These are phyloP conservation scores for Dicorynia guianensis DNA, from an alignment of 306 rosid genomes.

Conservation along the genomic window DNA sequence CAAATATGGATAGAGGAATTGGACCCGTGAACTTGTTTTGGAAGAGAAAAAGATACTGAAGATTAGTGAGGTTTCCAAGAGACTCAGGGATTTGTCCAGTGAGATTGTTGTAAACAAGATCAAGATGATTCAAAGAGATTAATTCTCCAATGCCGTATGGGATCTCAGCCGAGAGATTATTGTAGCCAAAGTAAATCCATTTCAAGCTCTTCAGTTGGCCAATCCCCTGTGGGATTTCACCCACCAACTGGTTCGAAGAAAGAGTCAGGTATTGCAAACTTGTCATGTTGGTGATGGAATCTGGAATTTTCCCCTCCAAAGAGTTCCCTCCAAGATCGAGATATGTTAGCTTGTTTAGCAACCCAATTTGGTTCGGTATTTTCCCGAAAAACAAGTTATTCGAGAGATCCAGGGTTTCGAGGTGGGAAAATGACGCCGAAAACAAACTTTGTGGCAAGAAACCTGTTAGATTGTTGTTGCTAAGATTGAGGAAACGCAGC, in stretches of 20 bases:
- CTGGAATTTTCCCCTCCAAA: slow-evolving; percentile 72
- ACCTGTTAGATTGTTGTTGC: slow-evolving; percentile 89
- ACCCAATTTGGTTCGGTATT: slow-evolving; percentile 65
- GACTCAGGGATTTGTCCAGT: slow-evolving; percentile 75
- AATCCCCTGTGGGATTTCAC: slow-evolving; percentile 64
- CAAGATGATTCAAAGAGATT: slow-evolving; percentile 67
- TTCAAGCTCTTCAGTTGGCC: slow-evolving; percentile 63
- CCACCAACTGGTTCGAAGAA: slow-evolving; percentile 83
- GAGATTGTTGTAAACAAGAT: slow-evolving; percentile 90
- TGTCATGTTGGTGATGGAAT: slow-evolving; percentile 62
- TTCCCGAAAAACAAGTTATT: slow-evolving; percentile 88
- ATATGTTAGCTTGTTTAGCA: slow-evolving; percentile 57
- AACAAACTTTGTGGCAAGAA: slow-evolving; percentile 57
- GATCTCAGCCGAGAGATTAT: slow-evolving; percentile 80
- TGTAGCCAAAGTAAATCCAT: slow-evolving; percentile 89
- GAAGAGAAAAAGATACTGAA: slow-evolving; percentile 80
- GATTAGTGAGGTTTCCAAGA: slow-evolving; percentile 66
- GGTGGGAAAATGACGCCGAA: slow-evolving; percentile 45
- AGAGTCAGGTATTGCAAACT: slow-evolving; percentile 67
- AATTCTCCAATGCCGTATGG: slow-evolving; percentile 73
- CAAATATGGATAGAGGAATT: slow-evolving; percentile 63
- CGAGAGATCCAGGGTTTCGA: slow-evolving; percentile 73
- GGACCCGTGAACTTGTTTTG: slow-evolving; percentile 75
- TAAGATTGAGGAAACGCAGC: slow-evolving; percentile 74
- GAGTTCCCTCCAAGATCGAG: slow-evolving; percentile 89